Conservation (phyloP, 805 yeast species). For the Tetrapisispora namnaoensis region DNA sequence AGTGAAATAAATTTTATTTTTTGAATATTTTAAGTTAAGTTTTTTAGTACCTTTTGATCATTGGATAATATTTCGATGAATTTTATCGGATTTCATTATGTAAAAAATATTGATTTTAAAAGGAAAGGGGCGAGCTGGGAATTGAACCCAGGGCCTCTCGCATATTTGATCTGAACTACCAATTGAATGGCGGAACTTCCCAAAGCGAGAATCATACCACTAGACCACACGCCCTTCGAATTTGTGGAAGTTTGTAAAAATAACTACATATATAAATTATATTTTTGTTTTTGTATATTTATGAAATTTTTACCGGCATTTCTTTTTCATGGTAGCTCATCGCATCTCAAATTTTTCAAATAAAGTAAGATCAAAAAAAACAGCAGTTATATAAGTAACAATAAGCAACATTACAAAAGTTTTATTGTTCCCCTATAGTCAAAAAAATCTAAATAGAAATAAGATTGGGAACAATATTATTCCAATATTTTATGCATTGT, state of each 20-base stretch:
- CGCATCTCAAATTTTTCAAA: slow-evolving; percentile 2
- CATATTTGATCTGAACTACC: slow-evolving; percentile 23
- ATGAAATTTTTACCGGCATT: not conserved
- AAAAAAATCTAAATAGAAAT: not conserved
- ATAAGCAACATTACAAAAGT: not conserved
- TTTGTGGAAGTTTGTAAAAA: not conserved
- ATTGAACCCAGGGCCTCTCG: slow-evolving; percentile 58
- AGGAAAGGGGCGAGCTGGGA: slow-evolving; percentile 38
- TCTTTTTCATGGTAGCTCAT: slow-evolving; percentile 1
- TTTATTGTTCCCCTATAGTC: not conserved
- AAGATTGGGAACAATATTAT: too few species aligned
- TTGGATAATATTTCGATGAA: too few species aligned
- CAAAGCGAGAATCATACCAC: slow-evolving; percentile 49
- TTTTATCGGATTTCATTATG: too few species aligned
- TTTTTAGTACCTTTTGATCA: too few species aligned
- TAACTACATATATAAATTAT: too few species aligned
- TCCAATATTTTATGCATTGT: not conserved
- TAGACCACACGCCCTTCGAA: slow-evolving; percentile 36
- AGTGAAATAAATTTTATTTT: too few species aligned
- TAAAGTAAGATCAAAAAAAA: not conserved
- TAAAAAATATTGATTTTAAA: not conserved
- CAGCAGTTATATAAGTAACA: not conserved
- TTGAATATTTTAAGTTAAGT: too few species aligned
- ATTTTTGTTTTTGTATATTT: not conserved
- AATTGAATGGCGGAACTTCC: slow-evolving; percentile 16